A percentile compares a stretch with the other conserved stretches of the same genome.
phyloP scores from a whole-genome alignment of 1,284 basidiomycete species.

The Apiotrichum akiyoshidainum region DNA sequence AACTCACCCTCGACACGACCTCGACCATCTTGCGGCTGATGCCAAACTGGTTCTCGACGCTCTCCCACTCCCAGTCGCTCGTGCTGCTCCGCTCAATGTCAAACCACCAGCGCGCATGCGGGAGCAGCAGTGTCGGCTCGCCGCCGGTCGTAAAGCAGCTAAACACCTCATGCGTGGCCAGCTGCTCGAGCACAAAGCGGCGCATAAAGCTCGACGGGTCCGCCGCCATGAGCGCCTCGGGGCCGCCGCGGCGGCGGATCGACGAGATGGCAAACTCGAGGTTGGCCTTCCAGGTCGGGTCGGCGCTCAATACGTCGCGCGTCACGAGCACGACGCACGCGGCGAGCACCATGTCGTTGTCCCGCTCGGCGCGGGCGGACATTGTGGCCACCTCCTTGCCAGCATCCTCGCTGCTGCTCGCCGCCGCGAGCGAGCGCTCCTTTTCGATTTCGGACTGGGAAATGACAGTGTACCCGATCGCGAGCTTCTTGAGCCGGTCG shows the following conservation, averaged over 20 bases:
- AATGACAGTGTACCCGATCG: constrained; percentile 10
- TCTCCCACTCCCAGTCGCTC: constrained; percentile 20
- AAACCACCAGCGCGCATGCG: constrained; percentile 20
- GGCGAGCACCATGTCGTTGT: constrained; percentile 16
- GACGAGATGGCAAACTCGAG: constrained; percentile 20
- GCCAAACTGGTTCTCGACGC: constrained; percentile 23
- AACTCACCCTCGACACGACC: constrained; percentile 20
- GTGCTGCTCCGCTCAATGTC: constrained; percentile 10
- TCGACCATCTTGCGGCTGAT: constrained; percentile 22
- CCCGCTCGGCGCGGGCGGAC: neutral
- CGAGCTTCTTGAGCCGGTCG: constrained; percentile 7
- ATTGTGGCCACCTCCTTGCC: neutral
- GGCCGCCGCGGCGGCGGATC: constrained; percentile 18
- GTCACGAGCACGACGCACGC: constrained; percentile 19
- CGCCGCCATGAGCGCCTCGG: constrained; percentile 13
- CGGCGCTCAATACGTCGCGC: constrained; percentile 19
- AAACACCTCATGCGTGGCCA: constrained; percentile 23
- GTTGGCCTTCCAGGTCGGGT: constrained; percentile 20
- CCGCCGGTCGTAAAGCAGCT: constrained; percentile 21
- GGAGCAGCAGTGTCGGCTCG: constrained; percentile 20
- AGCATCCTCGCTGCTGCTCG: neutral
- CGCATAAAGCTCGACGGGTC: constrained; percentile 14
- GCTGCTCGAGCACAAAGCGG: constrained; percentile 26
- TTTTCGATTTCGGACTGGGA: constrained; percentile 4
- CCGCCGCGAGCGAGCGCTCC: neutral